These are phyloP conservation scores for Fusarium sp. DNA, from an alignment of 2,329 filamentous ascomycete genomes.

Conservation along the genomic window DNA sequence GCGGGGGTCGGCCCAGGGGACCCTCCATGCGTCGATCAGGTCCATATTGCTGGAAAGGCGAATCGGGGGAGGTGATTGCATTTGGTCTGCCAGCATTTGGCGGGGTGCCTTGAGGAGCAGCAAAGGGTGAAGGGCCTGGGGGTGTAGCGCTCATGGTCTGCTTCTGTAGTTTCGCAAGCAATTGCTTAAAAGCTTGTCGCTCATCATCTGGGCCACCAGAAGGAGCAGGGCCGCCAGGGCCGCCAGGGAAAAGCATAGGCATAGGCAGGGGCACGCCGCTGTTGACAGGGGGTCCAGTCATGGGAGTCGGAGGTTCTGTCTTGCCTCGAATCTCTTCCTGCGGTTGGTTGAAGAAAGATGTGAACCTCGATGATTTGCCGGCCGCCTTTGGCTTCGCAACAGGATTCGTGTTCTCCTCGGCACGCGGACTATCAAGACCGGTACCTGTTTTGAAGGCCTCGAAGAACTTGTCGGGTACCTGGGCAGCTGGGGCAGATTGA, in stretches of 20 bases:
- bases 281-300: conserved; percentile 45
- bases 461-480: conserved; percentile 85
- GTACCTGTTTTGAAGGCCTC: conserved; percentile 60
- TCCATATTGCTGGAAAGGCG: conserved; percentile 58
- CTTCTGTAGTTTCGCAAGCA: conserved; percentile 83
- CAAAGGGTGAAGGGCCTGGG: conserved; percentile 56
- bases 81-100: conserved; percentile 50
- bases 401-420: conserved; percentile 60
- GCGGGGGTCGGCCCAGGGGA: conserved; percentile 54
- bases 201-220: conserved; percentile 68
- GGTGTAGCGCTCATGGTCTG: conserved; percentile 62
- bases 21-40: conserved; percentile 57
- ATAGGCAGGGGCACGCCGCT: conserved; percentile 30
- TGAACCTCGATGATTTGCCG: conserved; percentile 83
- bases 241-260: conserved; percentile 26
- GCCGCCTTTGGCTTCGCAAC: conserved; percentile 65
- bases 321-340: conserved; percentile 64
- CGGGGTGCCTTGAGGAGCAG: conserved; percentile 52
- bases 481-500: conserved; percentile 71
- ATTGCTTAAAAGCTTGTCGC: conserved; percentile 84
- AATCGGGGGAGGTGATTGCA: conserved; percentile 59
- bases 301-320: conserved; percentile 61
- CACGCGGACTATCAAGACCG: conserved; percentile 61
- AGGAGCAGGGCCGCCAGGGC: conserved; percentile 49
- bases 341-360: conserved; percentile 73